Conservation (phyloP, 768 basidiomycete genomes). For the Termitomyces sp. region DNA sequence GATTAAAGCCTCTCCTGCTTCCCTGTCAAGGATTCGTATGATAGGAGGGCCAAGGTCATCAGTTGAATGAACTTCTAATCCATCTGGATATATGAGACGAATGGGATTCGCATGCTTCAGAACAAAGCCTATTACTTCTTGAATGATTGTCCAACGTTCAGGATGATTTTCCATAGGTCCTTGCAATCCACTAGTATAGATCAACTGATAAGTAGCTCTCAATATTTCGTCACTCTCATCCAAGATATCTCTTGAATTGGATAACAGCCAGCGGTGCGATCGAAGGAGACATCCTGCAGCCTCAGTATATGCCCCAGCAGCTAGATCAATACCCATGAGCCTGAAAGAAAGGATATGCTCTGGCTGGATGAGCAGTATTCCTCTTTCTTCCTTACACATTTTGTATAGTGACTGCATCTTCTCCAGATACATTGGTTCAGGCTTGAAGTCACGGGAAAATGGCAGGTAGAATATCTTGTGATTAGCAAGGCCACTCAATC, state of each 20-base stretch:
- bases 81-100: conserved; percentile 10
- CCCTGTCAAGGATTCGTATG: conserved; percentile 14
- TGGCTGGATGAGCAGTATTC: conserved; percentile 45
- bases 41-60: conserved; percentile 1
- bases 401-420: conserved; percentile 25
- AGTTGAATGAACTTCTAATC: conserved; percentile 12
- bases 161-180: conserved; percentile 32
- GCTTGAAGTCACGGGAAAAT: conserved; percentile 35
- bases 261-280: conserved; percentile 21
- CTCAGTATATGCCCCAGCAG: not conserved
- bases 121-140: conserved; percentile 30
- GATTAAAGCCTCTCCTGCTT: conserved; percentile 13
- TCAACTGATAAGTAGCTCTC: conserved; percentile 39
- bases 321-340: conserved; percentile 37
- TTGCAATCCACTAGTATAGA: conserved; percentile 39
- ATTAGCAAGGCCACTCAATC: conserved; percentile 37
- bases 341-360: conserved; percentile 49
- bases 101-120: conserved; percentile 11
- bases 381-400: conserved; percentile 31
- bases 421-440: conserved; percentile 13
- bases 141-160: conserved; percentile 35
- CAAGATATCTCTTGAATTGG: conserved; percentile 29
- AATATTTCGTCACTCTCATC: conserved; percentile 47
- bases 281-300: conserved; percentile 18
- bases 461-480: conserved; percentile 44